Conservation (phyloP, 345 rosid genomes). For the Populus euphratica region DNA sequence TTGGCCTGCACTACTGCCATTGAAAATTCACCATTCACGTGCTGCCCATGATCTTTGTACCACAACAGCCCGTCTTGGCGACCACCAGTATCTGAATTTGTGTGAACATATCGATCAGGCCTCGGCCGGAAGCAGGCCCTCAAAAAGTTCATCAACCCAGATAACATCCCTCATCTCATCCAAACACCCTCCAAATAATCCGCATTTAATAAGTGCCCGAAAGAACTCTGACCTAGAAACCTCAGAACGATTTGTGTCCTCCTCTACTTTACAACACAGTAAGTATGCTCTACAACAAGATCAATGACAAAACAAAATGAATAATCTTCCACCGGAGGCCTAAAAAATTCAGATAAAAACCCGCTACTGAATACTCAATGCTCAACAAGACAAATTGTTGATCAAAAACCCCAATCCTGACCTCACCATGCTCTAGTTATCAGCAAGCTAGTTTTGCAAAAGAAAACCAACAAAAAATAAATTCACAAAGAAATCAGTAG, state of each 20-base stretch:
- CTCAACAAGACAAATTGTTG: neutral
- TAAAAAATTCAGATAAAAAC: neutral
- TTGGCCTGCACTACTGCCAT: conserved; percentile 96
- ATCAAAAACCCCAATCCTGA: conserved; percentile 7
- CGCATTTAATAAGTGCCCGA: conserved; percentile 40
- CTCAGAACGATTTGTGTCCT: conserved; percentile 5
- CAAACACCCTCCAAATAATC: conserved; percentile 48
- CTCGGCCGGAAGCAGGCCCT: conserved; percentile 86
- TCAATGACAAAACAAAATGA: conserved; percentile 13
- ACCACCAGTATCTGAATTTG: conserved; percentile 53
- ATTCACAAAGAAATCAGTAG: neutral
- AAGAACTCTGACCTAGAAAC: conserved; percentile 16
- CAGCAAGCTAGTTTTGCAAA: neutral
- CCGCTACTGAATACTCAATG: neutral
- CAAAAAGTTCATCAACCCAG: conserved; percentile 70
- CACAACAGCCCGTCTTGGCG: conserved; percentile 83
- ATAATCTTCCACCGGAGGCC: neutral
- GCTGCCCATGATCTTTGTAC: conserved; percentile 76
- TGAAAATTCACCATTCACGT: conserved; percentile 75
- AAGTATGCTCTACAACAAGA: conserved; percentile 23
- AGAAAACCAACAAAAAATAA: neutral
- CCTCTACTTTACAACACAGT: conserved; percentile 14
- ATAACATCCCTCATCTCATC: conserved; percentile 97
- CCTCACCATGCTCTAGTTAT: conserved; percentile 14
- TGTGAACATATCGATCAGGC: conserved; percentile 55